Evolutionary conservation across 2,329 filamentous ascomycete species (phyloP), one percentile per base, ranked within the genome.

Genomic region (Diaporthe ampelina): DNA sequence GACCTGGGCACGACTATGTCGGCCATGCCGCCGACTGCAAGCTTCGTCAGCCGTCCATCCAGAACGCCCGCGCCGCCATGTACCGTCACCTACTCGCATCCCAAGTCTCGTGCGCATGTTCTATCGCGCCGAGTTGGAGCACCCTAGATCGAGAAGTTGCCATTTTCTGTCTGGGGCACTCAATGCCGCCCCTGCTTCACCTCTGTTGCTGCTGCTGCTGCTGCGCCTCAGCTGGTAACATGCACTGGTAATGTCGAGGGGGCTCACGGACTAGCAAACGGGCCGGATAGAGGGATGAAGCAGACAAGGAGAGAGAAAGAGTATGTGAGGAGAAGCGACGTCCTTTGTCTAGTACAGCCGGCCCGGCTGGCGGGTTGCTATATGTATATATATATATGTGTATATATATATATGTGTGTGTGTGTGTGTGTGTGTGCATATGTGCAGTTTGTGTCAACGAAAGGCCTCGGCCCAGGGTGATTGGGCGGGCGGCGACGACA

Each of bases 21-120:
- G 56, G 92, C 93, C 26, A 94, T 82, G 29, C 87, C 82, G 69
- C 85, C 83, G 72, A 97, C 57, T 59, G 43, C 24, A 24, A 43
- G 35, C n/a, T 26, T 54, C 11, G 32, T 67, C 61, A 67, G 61
- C 61, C 8, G 61, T n/a, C 29, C 11, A 10, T 37, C 43, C 15
- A 17, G 1, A 45, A 45, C 5, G 43, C 43, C 43, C 43, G 11
- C 11, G 43, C 17, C 43, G 43, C 17, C 43, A 19, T 48, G 5
- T 48, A 8, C 56, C 26, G 32, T 19, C 24, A 67, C 61, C 50
- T 52, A 67, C 61, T 86, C 7, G 87, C 82, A n/a, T 88, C 81
- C 91, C 92, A 95, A 74, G 90, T 85, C 54, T 90, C 85, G 75
- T 91, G 86, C 54, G 94, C 94, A 80, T 92, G 89, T 73, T 89